phyloP scores from a whole-genome alignment of 306 rosid genomes.

The Calophaca sinica region DNA sequence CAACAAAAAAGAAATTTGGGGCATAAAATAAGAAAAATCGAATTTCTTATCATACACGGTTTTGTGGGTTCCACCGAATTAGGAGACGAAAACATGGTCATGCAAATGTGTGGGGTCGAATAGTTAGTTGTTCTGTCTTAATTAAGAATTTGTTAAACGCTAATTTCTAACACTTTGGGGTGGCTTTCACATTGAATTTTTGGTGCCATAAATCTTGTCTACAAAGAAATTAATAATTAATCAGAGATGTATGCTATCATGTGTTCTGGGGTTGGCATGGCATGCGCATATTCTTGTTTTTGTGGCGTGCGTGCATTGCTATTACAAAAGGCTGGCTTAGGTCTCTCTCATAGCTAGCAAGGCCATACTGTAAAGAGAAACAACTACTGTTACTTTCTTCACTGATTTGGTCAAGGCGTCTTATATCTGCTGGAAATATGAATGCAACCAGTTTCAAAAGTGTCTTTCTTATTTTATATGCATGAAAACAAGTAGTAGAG shows the following conservation, averaged over 20 bases:
- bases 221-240: conserved; percentile 2
- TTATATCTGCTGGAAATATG: conserved; percentile 18
- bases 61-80: background rate
- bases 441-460: background rate
- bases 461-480: background rate
- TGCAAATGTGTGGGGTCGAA: background rate
- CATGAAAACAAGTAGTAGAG: background rate
- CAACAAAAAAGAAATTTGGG: background rate
- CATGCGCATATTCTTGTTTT: too few species aligned
- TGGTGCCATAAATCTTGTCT: conserved; percentile 17
- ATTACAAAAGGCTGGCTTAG: background rate
- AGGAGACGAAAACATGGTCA: background rate
- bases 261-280: background rate
- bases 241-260: too few species aligned
- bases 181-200: background rate
- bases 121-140: conserved; percentile 12
- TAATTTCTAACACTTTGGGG: conserved; percentile 2
- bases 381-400: background rate
- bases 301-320: background rate
- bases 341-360: conserved; percentile 33
- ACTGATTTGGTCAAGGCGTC: conserved; percentile 25
- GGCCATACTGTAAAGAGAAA: conserved; percentile 42
- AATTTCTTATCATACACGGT: background rate
- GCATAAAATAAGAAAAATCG: background rate
- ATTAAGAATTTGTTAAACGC: conserved; percentile 21